Conservation (phyloP, 768 basidiomycete species). For the Jaapia argillacea region DNA sequence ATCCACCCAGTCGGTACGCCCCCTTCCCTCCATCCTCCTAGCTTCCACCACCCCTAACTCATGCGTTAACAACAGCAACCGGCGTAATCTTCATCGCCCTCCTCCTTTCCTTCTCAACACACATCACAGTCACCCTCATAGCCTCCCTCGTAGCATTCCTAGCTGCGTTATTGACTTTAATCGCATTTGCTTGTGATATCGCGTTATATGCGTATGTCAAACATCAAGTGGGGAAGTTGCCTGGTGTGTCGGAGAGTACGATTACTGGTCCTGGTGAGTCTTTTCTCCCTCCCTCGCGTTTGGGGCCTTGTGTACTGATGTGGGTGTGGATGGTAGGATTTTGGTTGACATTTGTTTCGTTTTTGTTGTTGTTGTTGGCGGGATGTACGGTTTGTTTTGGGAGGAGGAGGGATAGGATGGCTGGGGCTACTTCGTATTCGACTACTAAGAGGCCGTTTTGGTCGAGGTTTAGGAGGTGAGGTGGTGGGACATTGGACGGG, state of each 20-base stretch:
- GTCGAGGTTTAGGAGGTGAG: too few species aligned
- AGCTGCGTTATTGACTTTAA: constrained; percentile 55
- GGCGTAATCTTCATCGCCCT: constrained; percentile 58
- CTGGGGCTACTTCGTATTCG: constrained; percentile 21
- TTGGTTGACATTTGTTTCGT: constrained; percentile 63
- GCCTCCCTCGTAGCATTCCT: constrained; percentile 49
- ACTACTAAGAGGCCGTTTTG: constrained; percentile 20
- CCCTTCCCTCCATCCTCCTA: neutral
- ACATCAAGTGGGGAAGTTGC: constrained; percentile 43
- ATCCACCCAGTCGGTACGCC: constrained; percentile 69
- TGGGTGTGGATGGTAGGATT: constrained; percentile 33
- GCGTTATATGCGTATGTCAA: constrained; percentile 57
- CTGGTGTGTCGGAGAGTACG: constrained; percentile 33
- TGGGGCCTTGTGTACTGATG: neutral
- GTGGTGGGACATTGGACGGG: too few species aligned
- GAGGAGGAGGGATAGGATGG: constrained; percentile 43
- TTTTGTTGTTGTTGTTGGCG: constrained; percentile 54
- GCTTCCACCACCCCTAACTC: neutral
- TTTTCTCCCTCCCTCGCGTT: neutral
- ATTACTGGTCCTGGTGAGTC: constrained; percentile 53
- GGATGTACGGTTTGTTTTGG: constrained; percentile 67
- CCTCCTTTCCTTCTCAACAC: constrained; percentile 48
- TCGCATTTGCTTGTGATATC: constrained; percentile 72
- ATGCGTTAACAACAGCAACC: constrained; percentile 20
- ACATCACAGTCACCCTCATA: constrained; percentile 32